phyloP scores from a whole-genome alignment of 371 early-diverging fungal genomes.

The Coelomomyces lativittatus region DNA sequence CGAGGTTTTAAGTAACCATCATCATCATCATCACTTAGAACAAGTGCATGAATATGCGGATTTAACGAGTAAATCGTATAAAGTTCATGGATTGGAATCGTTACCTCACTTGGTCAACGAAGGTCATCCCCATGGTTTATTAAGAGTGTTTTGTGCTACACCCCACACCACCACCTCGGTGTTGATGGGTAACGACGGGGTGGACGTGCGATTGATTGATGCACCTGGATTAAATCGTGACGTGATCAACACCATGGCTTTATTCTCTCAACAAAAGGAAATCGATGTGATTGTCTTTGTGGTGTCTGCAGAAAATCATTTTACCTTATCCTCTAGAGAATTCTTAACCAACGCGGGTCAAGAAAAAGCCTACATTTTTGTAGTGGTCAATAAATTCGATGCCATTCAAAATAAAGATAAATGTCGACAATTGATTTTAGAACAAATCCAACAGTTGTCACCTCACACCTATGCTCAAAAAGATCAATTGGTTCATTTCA shows the following conservation, averaged over 20 bases:
- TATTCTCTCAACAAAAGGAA: constrained; percentile 90
- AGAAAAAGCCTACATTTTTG: constrained; percentile 93
- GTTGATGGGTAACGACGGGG: constrained; percentile 74
- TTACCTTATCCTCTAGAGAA: constrained; percentile 73
- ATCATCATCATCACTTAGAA: no score
- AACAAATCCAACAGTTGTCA: constrained; percentile 79
- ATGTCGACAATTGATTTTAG: constrained; percentile 72
- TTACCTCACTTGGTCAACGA: no score
- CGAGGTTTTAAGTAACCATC: constrained; percentile 71
- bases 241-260: constrained; percentile 78
- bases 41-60: no score
- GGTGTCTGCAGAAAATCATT: constrained; percentile 93
- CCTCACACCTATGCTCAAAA: constrained; percentile 77
- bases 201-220: constrained; percentile 86
- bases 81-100: no score
- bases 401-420: constrained; percentile 78
- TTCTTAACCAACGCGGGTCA: constrained; percentile 83
- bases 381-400: constrained; percentile 92
- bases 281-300: constrained; percentile 97
- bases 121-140: no score
- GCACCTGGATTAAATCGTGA: constrained; percentile 96
- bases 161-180: neutral
- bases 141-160: no score
- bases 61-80: no score
- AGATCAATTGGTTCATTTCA: constrained; percentile 86